Percentiles rank a stretch among this genome's conserved stretches.
phyloP scores from a whole-genome alignment of 768 basidiomycete species.

The Harrya chromipes region DNA sequence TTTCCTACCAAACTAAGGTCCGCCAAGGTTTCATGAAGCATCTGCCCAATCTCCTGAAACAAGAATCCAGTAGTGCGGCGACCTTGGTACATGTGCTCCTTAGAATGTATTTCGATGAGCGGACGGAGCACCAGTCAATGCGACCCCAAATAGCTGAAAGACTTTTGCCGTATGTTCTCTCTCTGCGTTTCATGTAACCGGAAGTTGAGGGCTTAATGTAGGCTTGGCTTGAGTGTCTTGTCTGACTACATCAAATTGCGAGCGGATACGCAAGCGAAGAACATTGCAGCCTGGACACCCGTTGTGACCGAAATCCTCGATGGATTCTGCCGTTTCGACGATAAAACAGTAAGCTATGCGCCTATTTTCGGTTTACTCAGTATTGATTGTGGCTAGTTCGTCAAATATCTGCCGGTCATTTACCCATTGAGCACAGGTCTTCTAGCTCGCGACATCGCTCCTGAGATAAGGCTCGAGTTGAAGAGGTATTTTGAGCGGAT shows the following conservation, averaged over 20 bases:
- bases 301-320: constrained; percentile 93
- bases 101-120: constrained; percentile 89
- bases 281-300: constrained; percentile 97
- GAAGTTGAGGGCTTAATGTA: constrained; percentile 31
- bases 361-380: not conserved
- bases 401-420: constrained; percentile 81
- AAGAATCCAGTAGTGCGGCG: constrained; percentile 95
- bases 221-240: constrained; percentile 83
- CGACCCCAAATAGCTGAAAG: constrained; percentile 76
- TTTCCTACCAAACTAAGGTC: constrained; percentile 2
- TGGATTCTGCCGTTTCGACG: constrained; percentile 87
- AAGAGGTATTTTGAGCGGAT: constrained; percentile 80
- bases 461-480: constrained; percentile 79
- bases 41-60: constrained; percentile 93
- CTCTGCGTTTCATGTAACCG: not conserved
- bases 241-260: constrained; percentile 90
- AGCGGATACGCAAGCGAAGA: constrained; percentile 88
- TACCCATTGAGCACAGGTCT: constrained; percentile 90
- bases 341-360: constrained; percentile 72
- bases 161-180: constrained; percentile 56
- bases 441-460: constrained; percentile 74
- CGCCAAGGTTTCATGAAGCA: constrained; percentile 98
- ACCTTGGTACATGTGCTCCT: constrained; percentile 90
- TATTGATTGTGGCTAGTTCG: constrained; percentile 55
- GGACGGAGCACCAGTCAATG: constrained; percentile 83